These are phyloP conservation scores for Acer saccharum DNA, from an alignment of 345 rosid species.

Conservation along the genomic window DNA sequence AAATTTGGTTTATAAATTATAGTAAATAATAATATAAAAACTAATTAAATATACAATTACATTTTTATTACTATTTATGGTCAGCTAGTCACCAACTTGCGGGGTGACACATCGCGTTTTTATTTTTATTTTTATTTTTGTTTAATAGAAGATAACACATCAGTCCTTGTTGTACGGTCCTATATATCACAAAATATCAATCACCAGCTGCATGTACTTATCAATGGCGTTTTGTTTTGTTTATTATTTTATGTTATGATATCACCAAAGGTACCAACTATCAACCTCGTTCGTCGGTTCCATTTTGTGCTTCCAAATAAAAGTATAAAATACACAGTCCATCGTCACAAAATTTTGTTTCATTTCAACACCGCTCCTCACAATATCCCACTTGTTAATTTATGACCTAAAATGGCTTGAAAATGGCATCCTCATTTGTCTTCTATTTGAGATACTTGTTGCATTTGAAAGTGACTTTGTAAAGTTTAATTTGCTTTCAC, in stretches of 20 bases:
- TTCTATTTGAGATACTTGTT: too few relatives aligned
- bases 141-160: not conserved
- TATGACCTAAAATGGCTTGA: too few relatives aligned
- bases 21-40: too few relatives aligned
- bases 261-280: not conserved
- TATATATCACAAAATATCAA: too few relatives aligned
- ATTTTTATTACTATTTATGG: too few relatives aligned
- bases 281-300: not conserved
- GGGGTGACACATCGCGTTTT: not conserved
- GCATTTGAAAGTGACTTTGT: too few relatives aligned
- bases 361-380: not conserved
- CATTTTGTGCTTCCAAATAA: not conserved
- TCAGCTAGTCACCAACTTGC: too few relatives aligned
- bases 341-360: not conserved
- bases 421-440: too few relatives aligned
- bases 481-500: too few relatives aligned
- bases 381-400: not conserved
- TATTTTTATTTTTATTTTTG: too few relatives aligned
- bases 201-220: not conserved
- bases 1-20: not conserved
- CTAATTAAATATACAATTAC: too few relatives aligned
- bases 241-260: not conserved
- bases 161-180: conserved; percentile 19
- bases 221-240: not conserved
- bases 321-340: not conserved